Base-by-base conservation (phyloP, 2,329 filamentous ascomycete species). In the Stemphylium beticola region DNA sequence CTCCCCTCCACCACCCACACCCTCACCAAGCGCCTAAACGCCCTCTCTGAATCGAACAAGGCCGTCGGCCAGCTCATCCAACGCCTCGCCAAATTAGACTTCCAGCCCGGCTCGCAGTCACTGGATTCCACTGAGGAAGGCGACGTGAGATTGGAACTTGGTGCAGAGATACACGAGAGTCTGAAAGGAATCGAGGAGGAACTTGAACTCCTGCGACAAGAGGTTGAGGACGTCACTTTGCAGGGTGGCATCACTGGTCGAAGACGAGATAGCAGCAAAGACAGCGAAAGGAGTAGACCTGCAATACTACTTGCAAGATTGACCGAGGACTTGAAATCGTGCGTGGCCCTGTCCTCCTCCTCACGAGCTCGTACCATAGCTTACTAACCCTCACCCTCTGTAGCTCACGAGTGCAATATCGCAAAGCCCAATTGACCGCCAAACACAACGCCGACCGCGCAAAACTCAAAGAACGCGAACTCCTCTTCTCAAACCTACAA, bases 151-250 rank as follows among this genome's bases (percentile, higher is more conserved):
- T 74, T 87, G 17, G 92, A 96, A 76, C 83, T 97, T 31, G 85
- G 86, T 61, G 82, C 85, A 18, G 92, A 97, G 73, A 96, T 97
- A 60, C 87, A 89, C 62, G 87, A 91, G 67, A 84, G 84, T 15
- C 77, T 97, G 57, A 88, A 91, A 64, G 87, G 90, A 53, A 85
- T 90, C 44, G 88, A 96, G 66, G 91, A 96, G 59, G 91, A 96
- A 55, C 84, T 95, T 61, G 93, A 96, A 74, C 76, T 95, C 15
- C 72, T 97, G 31, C 81, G 81, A 42, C 91, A 95, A 71, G 92
- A 96, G 67, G 82, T 91, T 24, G 84, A 89, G 57, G 91, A 91
- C 65, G 76, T 92, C 22, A 80, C 84, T 32, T 74, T 80, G 3
- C 68, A 60, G 17, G 62, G 71, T 43, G 72, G 74, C 53, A 73